A percentile compares a stretch with the other conserved stretches of the same genome.
These are phyloP conservation scores for Priceomyces fermenticarens DNA, from an alignment of 805 yeast genomes.

Conservation along the genomic window DNA sequence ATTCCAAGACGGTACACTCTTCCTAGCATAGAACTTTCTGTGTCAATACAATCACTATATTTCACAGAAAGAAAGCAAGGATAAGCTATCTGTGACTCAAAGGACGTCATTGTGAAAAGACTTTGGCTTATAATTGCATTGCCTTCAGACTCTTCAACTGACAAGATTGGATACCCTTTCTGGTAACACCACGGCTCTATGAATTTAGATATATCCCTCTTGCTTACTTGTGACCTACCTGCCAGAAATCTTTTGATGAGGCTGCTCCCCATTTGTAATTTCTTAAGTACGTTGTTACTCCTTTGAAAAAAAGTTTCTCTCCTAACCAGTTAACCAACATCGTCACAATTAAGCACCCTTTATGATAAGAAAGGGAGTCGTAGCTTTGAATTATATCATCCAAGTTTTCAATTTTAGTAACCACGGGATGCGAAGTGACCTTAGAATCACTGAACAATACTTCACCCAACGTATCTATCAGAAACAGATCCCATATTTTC, in stretches of 20 bases:
- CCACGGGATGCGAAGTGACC: background rate
- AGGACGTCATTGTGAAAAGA: too few relatives aligned
- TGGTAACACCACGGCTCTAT: too few relatives aligned
- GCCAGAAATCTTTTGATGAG: too few relatives aligned
- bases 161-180: too few relatives aligned
- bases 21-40: background rate
- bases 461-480: background rate
- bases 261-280: too few relatives aligned
- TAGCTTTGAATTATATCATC: slow-evolving; percentile 1
- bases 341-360: slow-evolving; percentile 1
- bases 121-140: too few relatives aligned
- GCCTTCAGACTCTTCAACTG: too few relatives aligned
- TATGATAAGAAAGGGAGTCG: slow-evolving; percentile 1
- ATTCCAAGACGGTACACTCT: too few relatives aligned
- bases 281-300: background rate
- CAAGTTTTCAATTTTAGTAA: background rate
- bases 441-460: background rate
- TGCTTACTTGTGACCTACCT: too few relatives aligned
- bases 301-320: slow-evolving; percentile 1
- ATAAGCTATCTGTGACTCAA: too few relatives aligned
- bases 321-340: slow-evolving; percentile 4
- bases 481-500: slow-evolving; percentile 1
- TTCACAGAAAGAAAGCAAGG: too few relatives aligned
- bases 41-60: background rate
- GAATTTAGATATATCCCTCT: too few relatives aligned